Base-by-base conservation (phyloP, 306 rosid genomes). In the Calophaca sinica region DNA sequence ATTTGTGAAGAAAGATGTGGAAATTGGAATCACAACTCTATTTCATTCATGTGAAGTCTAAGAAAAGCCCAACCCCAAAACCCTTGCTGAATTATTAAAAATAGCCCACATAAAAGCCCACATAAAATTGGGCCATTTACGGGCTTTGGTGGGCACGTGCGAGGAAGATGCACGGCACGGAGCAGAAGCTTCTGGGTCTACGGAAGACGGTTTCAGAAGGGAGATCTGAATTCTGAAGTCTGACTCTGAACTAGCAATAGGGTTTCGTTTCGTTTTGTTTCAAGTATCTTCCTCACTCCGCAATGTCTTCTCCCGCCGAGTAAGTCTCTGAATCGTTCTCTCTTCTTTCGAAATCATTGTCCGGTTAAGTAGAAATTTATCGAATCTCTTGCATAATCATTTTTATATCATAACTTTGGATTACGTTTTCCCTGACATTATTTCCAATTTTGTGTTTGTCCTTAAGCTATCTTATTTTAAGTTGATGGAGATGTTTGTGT, bases 221-320 rank as follows among this genome's bases (percentile, higher is more conserved):
- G n/a, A 51, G 60, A 80, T 75, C 84, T 38, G 55, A 52, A 62
- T 81, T 70, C 63, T 55, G 14, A 61, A 74, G 2, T 63, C 15
- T 41, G 6, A 66, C 35, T 15, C 11, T 7, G 48, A 42, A 42
- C 48, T 42, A 42, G 11, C 48, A 7, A 10, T 6, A 62, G 59
- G 52, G 77, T 65, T 64, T 64, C 70, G 33, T 62, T 67, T 55
- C 13, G 38, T 55, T 67, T 49, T 10, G 38, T 49, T 67, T 42
- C 53, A 78, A 52, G 70, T 54, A 35, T 75, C 83, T 82, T 77
- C 80, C 80, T 59, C 72, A 48, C 58, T 79, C 76, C 13, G 52
- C 87, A 70, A 89, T 94, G 98, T 91, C 94, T 81, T 86, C 96
- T 58, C 98, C 98, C 41, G 96, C 89, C 35, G 99, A 96, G 99